Percentiles rank a stretch among this genome's conserved stretches.
Conservation (phyloP, 768 basidiomycete species). For the Leccinum truebloodii region DNA sequence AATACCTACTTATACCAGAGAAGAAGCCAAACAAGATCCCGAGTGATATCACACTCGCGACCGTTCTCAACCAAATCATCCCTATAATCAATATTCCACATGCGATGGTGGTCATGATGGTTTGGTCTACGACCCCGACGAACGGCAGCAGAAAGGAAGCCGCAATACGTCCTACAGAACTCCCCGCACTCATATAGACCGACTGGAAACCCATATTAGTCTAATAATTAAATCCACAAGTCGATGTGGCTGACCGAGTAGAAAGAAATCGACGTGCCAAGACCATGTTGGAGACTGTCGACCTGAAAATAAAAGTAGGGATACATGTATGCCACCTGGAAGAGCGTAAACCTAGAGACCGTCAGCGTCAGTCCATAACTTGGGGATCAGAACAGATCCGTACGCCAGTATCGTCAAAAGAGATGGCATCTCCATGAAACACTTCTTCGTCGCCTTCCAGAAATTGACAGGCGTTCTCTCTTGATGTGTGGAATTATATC, state of each 20-base stretch:
- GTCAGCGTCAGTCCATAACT: neutral
- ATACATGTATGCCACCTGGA: constrained; percentile 45
- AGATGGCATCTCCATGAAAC: constrained; percentile 24
- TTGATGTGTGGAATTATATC: constrained; percentile 17
- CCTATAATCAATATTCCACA: constrained; percentile 43
- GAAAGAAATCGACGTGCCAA: constrained; percentile 49
- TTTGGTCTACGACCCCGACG: constrained; percentile 45
- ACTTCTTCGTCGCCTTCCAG: constrained; percentile 24
- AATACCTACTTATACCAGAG: constrained; percentile 42
- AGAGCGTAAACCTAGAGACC: constrained; percentile 22
- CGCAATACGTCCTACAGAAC: constrained; percentile 48
- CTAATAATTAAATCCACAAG: neutral
- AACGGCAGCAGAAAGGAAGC: constrained; percentile 42
- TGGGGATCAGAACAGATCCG: neutral
- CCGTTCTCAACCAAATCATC: constrained; percentile 40
- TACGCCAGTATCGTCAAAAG: constrained; percentile 29
- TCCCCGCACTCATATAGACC: constrained; percentile 47
- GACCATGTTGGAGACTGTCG: constrained; percentile 50
- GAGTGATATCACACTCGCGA: constrained; percentile 41
- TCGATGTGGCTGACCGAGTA: constrained; percentile 34
- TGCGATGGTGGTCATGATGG: constrained; percentile 35
- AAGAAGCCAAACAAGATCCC: constrained; percentile 50
- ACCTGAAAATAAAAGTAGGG: constrained; percentile 63
- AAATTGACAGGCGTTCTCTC: constrained; percentile 1
- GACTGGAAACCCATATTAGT: neutral